Percentiles rank a stretch among this genome's conserved stretches.
Conservation (phyloP, 2,329 filamentous ascomycete species). For the Sporothrix mexicana region DNA sequence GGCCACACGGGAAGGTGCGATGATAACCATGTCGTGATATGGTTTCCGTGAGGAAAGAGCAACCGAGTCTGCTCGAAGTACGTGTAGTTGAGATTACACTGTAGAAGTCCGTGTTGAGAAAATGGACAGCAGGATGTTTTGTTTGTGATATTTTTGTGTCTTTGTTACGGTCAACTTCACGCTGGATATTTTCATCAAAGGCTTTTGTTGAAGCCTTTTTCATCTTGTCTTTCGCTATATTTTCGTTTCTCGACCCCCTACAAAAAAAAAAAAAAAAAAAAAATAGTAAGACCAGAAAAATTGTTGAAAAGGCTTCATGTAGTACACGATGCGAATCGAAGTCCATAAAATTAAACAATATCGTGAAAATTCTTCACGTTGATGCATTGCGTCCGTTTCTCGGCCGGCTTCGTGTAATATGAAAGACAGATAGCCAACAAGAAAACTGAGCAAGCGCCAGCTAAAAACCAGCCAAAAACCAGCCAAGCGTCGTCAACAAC, state of each 20-base stretch:
- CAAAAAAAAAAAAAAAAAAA: not conserved
- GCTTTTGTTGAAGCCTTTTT: too few species aligned
- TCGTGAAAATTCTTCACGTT: conserved; percentile 3
- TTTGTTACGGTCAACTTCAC: too few species aligned
- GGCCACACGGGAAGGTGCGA: not conserved
- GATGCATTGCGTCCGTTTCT: conserved; percentile 1
- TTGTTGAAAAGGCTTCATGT: not conserved
- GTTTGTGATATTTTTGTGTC: too few species aligned
- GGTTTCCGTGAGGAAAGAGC: not conserved
- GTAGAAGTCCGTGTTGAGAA: too few species aligned
- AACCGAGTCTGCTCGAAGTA: not conserved
- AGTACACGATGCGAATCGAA: not conserved
- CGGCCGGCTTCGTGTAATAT: conserved; percentile 19
- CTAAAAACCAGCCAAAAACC: too few species aligned
- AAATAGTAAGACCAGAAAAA: not conserved
- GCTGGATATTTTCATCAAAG: too few species aligned
- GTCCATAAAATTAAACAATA: not conserved
- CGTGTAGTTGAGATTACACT: not conserved
- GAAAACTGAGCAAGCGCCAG: not conserved
- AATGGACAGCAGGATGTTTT: too few species aligned
- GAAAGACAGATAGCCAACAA: too few species aligned
- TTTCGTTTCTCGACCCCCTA: too few species aligned
- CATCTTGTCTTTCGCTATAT: too few species aligned
- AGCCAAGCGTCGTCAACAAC: too few species aligned
- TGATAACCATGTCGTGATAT: not conserved